A percentile compares a stretch with the other conserved stretches of the same genome.
Evolutionary conservation across 2,329 filamentous ascomycete genomes (phyloP).

Genomic region (Ophiostoma perfectum): DNA sequence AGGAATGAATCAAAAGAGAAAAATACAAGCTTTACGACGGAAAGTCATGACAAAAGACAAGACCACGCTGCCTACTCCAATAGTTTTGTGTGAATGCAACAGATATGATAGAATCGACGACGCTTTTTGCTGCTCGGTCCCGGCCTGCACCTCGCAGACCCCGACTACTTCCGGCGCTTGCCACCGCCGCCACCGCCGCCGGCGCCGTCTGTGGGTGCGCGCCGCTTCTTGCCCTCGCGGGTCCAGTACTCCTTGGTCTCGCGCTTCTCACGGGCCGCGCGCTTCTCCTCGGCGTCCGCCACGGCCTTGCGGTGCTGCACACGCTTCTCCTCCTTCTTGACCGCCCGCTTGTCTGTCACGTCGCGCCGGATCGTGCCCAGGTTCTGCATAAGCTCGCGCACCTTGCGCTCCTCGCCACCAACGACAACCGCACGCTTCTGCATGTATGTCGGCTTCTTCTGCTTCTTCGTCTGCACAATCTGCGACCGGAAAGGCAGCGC

Average conservation of each 20-base stretch:
- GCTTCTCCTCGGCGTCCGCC: slow-evolving; percentile 76
- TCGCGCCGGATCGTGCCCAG: slow-evolving; percentile 86
- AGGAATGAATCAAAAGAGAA: not conserved
- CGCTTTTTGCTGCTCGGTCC: not conserved
- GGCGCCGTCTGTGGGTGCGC: slow-evolving; percentile 36
- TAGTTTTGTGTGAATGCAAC: no score
- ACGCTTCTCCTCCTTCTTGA: slow-evolving; percentile 83
- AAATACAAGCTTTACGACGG: not conserved
- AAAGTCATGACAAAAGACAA: not conserved
- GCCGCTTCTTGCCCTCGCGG: slow-evolving; percentile 72
- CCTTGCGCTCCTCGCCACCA: slow-evolving; percentile 80
- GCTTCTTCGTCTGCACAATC: slow-evolving; percentile 73
- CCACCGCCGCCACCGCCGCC: slow-evolving; percentile 34
- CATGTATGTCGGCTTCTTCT: slow-evolving; percentile 78
- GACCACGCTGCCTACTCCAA: not conserved
- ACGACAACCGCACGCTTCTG: slow-evolving; percentile 94
- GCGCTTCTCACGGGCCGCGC: slow-evolving; percentile 76
- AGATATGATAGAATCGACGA: not conserved
- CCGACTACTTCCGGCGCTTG: not conserved
- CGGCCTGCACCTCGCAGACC: not conserved
- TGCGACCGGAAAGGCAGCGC: slow-evolving; percentile 90
- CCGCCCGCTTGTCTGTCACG: slow-evolving; percentile 73
- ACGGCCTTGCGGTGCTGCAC: slow-evolving; percentile 78
- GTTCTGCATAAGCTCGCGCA: slow-evolving; percentile 85
- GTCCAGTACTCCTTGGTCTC: slow-evolving; percentile 92